These are phyloP conservation scores for Salix brachista DNA, from an alignment of 345 rosid genomes.

Conservation along the genomic window DNA sequence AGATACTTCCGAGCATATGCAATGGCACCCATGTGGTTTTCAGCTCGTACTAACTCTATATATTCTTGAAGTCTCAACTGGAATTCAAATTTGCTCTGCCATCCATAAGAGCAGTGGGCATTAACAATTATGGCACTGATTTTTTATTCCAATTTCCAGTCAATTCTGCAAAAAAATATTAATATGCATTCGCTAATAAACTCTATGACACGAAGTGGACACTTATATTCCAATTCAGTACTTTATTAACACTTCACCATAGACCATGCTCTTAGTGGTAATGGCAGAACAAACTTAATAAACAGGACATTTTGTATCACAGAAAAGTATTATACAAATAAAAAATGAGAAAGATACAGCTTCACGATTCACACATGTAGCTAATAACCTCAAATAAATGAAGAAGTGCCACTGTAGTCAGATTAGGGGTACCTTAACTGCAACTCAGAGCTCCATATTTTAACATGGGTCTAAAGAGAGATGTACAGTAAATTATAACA, in stretches of 20 bases:
- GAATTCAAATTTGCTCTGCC: conserved; percentile 89
- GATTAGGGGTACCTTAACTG: not conserved
- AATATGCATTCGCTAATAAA: not conserved
- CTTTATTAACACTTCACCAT: not conserved
- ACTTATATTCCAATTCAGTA: not conserved
- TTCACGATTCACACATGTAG: not conserved
- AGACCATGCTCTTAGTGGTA: too few species aligned
- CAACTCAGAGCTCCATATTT: not conserved
- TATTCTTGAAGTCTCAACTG: conserved; percentile 95
- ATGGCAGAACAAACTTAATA: too few species aligned
- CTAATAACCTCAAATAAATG: not conserved
- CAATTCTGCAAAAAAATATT: not conserved
- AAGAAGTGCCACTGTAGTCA: not conserved
- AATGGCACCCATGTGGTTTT: conserved; percentile 66
- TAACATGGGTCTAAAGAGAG: not conserved
- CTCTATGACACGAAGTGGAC: not conserved
- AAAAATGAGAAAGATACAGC: too few species aligned
- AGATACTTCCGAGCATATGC: conserved; percentile 76
- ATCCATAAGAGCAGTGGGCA: conserved; percentile 10
- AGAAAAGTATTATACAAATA: too few species aligned
- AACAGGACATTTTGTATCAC: too few species aligned
- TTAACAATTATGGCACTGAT: not conserved
- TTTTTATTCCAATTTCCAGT: not conserved
- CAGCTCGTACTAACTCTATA: conserved; percentile 81
- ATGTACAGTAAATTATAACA: not conserved